A percentile compares a stretch with the other conserved stretches of the same genome.
Conservation (phyloP, 2,329 filamentous ascomycete species). For the Purpureocillium lavendulum region DNA sequence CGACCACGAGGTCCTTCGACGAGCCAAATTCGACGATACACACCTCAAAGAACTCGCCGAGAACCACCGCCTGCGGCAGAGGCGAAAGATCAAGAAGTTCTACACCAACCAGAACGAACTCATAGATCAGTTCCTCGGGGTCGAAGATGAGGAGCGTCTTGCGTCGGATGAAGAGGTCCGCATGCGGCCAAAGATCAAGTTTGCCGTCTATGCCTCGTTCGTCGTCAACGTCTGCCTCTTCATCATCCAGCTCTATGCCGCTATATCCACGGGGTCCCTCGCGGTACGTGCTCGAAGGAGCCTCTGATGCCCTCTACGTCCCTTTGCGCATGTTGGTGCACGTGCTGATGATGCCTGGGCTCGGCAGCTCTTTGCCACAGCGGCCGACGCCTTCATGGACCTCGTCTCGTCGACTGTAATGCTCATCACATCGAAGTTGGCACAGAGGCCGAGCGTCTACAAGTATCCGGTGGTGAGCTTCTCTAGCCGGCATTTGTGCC, state of each 20-base stretch:
- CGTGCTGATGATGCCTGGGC: neutral
- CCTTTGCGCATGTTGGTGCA: no score
- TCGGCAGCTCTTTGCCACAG: slow-evolving; percentile 47
- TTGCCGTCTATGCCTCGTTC: slow-evolving; percentile 1
- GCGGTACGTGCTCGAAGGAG: neutral
- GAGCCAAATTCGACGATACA: no score
- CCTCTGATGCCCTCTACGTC: neutral
- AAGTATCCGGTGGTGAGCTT: slow-evolving; percentile 47
- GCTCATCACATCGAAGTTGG: slow-evolving; percentile 50
- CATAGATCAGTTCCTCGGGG: neutral
- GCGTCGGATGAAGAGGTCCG: neutral
- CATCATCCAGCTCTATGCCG: slow-evolving; percentile 1
- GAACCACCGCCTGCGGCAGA: no score
- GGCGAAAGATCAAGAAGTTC: neutral
- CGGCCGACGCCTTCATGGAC: slow-evolving; percentile 59
- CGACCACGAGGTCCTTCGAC: no score
- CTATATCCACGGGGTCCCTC: slow-evolving; percentile 1
- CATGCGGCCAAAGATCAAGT: neutral
- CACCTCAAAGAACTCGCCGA: no score
- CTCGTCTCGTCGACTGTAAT: slow-evolving; percentile 56
- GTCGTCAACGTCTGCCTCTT: neutral
- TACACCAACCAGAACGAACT: neutral
- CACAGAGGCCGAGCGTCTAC: slow-evolving; percentile 50
- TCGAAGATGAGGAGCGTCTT: neutral
- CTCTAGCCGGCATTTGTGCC: no score